Percentiles rank a stretch among this genome's conserved stretches.
These are phyloP conservation scores for Wickerhamomyces sp. DNA, from an alignment of 1,139 yeast species.

Conservation along the genomic window DNA sequence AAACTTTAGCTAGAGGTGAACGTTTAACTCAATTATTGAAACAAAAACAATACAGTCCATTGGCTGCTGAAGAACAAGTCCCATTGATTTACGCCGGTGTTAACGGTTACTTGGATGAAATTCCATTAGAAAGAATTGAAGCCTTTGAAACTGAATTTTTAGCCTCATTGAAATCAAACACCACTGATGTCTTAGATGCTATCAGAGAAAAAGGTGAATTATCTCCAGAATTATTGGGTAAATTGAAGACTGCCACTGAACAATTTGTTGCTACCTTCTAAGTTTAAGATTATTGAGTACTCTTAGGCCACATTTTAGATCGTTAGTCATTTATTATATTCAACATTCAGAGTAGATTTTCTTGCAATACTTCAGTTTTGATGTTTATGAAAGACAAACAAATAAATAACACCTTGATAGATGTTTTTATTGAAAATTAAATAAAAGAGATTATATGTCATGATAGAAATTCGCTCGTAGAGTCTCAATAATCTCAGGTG, in stretches of 20 bases:
- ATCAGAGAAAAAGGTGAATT: conserved; percentile 89
- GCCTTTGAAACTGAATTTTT: conserved; percentile 93
- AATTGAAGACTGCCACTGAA: conserved; percentile 88
- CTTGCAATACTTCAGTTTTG: conserved; percentile 12
- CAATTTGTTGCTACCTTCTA: conserved; percentile 85
- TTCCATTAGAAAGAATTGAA: conserved; percentile 82
- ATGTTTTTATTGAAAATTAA: conserved; percentile 1
- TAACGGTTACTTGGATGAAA: conserved; percentile 93
- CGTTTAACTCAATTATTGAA: conserved; percentile 98
- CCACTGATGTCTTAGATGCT: conserved; percentile 74
- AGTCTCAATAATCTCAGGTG: no score
- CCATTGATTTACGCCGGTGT: conserved; percentile 99
- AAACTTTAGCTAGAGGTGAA: conserved; percentile 99
- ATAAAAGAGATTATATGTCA: conserved; percentile 11
- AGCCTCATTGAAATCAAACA: conserved; percentile 86
- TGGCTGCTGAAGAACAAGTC: conserved; percentile 98
- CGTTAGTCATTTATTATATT: conserved; percentile 9
- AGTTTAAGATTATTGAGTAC: conserved; percentile 14
- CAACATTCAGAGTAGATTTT: conserved; percentile 20
- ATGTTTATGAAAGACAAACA: conserved; percentile 9
- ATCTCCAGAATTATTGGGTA: conserved; percentile 78
- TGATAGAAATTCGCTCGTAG: background rate
- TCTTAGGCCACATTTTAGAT: conserved; percentile 3
- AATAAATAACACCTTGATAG: background rate
- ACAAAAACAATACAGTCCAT: conserved; percentile 96